phyloP scores from a whole-genome alignment of 2,329 filamentous ascomycete genomes.

The Sporothrix euskadiensis region DNA sequence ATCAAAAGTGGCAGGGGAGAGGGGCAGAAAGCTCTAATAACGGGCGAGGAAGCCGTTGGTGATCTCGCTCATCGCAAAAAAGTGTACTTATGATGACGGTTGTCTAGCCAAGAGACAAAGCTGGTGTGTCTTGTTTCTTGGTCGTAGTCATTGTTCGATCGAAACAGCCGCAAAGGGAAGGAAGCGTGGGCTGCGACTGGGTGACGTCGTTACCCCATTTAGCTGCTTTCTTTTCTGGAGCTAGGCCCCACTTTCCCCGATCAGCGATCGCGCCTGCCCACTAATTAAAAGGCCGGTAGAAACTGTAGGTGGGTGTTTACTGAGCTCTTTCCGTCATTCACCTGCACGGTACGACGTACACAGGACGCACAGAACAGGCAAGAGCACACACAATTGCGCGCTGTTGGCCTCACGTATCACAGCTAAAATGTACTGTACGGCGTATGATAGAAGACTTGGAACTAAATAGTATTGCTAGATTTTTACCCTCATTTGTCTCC shows the following conservation, averaged over 20 bases:
- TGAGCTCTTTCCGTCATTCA: conserved; percentile 9
- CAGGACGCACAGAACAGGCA: not conserved
- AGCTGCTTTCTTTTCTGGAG: not conserved
- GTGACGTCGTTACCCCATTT: conserved; percentile 23
- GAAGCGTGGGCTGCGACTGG: conserved; percentile 5
- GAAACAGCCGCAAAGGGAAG: not conserved
- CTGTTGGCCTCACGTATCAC: not conserved
- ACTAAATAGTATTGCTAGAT: not conserved
- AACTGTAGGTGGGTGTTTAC: conserved; percentile 16
- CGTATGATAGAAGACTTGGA: not conserved
- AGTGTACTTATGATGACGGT: not conserved
- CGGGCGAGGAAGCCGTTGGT: not conserved
- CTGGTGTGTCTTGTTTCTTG: not conserved
- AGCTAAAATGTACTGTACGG: not conserved
- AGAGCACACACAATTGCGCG: not conserved
- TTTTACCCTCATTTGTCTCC: not conserved
- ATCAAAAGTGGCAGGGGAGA: not conserved
- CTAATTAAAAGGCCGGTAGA: not conserved
- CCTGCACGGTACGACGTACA: not conserved
- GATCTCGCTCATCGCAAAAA: conserved; percentile 1
- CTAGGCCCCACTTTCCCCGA: conserved; percentile 10
- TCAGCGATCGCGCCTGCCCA: conserved; percentile 20
- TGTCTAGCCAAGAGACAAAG: conserved; percentile 2
- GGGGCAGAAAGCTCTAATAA: not conserved
- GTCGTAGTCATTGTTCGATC: conserved; percentile 17